Conservation (phyloP, 2,329 filamentous ascomycete species). For the Colletotrichum sp. region DNA sequence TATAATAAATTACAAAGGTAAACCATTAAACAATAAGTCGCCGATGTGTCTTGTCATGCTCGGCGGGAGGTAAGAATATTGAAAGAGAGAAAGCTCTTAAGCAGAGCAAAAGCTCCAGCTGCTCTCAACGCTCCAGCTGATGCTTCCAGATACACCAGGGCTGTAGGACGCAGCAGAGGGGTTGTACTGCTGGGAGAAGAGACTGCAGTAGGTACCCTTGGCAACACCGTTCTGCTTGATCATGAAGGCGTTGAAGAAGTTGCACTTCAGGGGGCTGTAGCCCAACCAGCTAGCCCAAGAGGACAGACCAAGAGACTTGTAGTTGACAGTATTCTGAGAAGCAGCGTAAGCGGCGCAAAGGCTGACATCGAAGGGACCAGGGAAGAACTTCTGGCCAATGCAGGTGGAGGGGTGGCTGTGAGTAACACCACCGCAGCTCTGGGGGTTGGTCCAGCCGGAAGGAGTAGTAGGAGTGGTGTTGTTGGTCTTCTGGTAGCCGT, state of each 20-base stretch:
- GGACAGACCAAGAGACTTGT: not conserved
- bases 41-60: not conserved
- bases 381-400: conserved; percentile 18
- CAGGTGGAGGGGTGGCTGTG: conserved; percentile 14
- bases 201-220: conserved; percentile 19
- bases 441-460: conserved; percentile 16
- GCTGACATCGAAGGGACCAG: conserved; percentile 8
- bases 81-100: not conserved
- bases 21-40: not conserved
- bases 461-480: conserved; percentile 1
- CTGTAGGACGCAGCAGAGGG: conserved; percentile 5
- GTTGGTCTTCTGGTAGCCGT: conserved; percentile 23
- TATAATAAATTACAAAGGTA: not conserved
- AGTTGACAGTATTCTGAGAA: conserved; percentile 7
- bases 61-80: not conserved
- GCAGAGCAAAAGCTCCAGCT: conserved; percentile 14
- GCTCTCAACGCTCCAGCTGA: conserved; percentile 11
- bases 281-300: conserved; percentile 3
- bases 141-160: not conserved
- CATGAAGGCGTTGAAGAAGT: conserved; percentile 22
- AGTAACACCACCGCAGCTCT: not conserved
- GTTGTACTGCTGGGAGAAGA: conserved; percentile 12
- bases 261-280: conserved; percentile 14
- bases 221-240: conserved; percentile 14
- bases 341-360: conserved; percentile 15